A percentile compares a stretch with the other conserved stretches of the same genome.
These are phyloP conservation scores for Aristolochia californica DNA, from an alignment of 164 flowering plant species.

Conservation along the genomic window DNA sequence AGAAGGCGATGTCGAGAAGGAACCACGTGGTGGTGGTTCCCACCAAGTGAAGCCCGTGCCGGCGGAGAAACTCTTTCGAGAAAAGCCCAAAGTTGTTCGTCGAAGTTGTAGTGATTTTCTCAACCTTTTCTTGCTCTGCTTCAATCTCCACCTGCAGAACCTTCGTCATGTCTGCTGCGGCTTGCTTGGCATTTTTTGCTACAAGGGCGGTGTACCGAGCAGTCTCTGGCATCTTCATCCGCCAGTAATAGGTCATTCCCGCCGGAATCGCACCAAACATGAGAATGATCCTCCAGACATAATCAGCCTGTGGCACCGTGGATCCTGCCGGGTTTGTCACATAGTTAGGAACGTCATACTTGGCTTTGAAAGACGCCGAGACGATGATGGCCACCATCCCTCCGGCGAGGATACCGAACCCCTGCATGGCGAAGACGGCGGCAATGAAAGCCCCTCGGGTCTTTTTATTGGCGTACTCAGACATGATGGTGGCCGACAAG, in stretches of 20 bases:
- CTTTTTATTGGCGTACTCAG: constrained; percentile 33
- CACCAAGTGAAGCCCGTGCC: constrained; percentile 28
- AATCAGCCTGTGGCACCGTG: constrained; percentile 26
- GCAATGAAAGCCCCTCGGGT: constrained; percentile 31
- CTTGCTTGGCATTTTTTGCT: constrained; percentile 29
- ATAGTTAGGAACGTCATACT: constrained; percentile 11
- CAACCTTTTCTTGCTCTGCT: constrained; percentile 24
- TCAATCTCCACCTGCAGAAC: constrained; percentile 25
- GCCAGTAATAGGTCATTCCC: constrained; percentile 29
- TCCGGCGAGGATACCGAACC: constrained; percentile 27
- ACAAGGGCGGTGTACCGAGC: constrained; percentile 42
- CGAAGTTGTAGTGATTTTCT: neutral
- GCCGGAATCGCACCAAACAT: constrained; percentile 41
- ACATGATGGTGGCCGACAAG: constrained; percentile 35
- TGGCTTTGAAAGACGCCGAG: constrained; percentile 15
- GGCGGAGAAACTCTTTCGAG: constrained; percentile 16
- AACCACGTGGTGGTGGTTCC: constrained; percentile 23
- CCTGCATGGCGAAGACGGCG: constrained; percentile 36
- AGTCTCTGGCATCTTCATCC: constrained; percentile 42
- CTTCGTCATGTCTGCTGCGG: constrained; percentile 31
- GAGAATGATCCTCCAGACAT: constrained; percentile 27
- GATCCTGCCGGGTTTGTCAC: constrained; percentile 6
- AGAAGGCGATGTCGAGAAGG: no score
- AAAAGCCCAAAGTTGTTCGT: constrained; percentile 19
- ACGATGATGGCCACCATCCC: constrained; percentile 25